Evolutionary conservation across 2,329 filamentous ascomycete species (phyloP), one percentile per base, ranked within the genome.

Genomic region (Dactylonectria macrodidyma): DNA sequence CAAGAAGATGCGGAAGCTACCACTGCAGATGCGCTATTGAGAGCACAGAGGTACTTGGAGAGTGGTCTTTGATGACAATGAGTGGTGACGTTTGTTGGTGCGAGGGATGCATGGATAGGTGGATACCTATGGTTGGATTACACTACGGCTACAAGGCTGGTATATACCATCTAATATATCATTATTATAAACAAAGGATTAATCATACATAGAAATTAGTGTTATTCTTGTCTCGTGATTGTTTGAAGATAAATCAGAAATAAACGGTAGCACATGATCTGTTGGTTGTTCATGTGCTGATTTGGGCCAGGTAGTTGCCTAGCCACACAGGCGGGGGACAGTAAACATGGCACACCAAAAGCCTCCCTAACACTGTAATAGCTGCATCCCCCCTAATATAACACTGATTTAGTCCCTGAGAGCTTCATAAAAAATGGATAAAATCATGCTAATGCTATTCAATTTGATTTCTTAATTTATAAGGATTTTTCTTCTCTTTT

Each of bases 1-100:
- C 66, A 67, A 30, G 73, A 75, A 3, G 75, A 74, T 7, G 78
- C 80, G 2, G 56, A 74, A 6, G 62, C 67, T 33, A 78, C 76
- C n/a, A 76, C 75, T 11, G 68, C 73, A 5, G 80, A 81, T 57
- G 80, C 80, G 24, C 66, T 81, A 7, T 71, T 69, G 8, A 76
- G 80, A 66, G 80, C 80, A 4, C 71, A 78, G 47, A 70, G 66
- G 19, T 81, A 77, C 54, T 55, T 81, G 48, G 68, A 75, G 47
- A 71, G 74, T 38, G 62, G 69, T 2, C 62, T 72, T 44, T 69
- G 70, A 38, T 78, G 61, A 69, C 36, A 50, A 30, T 30, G 46
- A 50, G 26, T 16, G 47, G 22, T 2, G 22, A 24, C n/a, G 14
- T 30, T 33, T 51, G 8, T n/a, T 16, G 48, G 30, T 24, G 48